Base-by-base conservation (phyloP, 1,284 basidiomycete genomes). In the Rhodofomes roseus region DNA sequence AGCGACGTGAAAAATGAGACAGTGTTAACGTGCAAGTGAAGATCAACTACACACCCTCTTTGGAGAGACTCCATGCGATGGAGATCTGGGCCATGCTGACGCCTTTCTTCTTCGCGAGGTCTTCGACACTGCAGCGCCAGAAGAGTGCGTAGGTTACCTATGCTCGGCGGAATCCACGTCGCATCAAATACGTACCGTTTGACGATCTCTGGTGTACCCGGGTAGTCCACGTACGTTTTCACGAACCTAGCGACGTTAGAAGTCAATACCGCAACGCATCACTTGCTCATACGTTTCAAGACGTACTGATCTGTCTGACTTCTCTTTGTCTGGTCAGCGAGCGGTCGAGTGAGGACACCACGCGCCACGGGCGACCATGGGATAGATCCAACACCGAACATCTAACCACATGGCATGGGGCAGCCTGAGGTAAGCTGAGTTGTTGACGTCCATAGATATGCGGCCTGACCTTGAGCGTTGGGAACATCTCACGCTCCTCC, bases 401-500 rank as follows among this genome's bases (percentile, higher is more conserved):
- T 55, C 68, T 71, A 23, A 6, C 9, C 12, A 11, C 31, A 34
- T 11, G n/a, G 12, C 16, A 29, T 23, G 1, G 1, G 27, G 29
- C 36, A 16, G 41, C 11, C 2, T 11, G 16, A 27, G 2, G 22
- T 16, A 29, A 25, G 29, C 16, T 20, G 50, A 23, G 27, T 37
- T 20, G 8, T 27, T 6, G n/a, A n/a, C 7, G 8, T 27, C 18
- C 27, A 29, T 25, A 3, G 23, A 16, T n/a, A 16, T 2, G n/a
- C 6, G 40, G 31, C 25, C 23, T 4, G 25, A 70, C 71, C 66
- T 71, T 69, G n/a, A 74, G 65, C 1, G 70, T 70, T 5, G 81
- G 80, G 59, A 79, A 75, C 79, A 82, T 81, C 70, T 82, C 80
- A n/a, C 79, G 70, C 65, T 80, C 80, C 63, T 81, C 79, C 62